Conservation (phyloP, 1,139 yeast genomes). For the Pichia kudriavzevii region DNA sequence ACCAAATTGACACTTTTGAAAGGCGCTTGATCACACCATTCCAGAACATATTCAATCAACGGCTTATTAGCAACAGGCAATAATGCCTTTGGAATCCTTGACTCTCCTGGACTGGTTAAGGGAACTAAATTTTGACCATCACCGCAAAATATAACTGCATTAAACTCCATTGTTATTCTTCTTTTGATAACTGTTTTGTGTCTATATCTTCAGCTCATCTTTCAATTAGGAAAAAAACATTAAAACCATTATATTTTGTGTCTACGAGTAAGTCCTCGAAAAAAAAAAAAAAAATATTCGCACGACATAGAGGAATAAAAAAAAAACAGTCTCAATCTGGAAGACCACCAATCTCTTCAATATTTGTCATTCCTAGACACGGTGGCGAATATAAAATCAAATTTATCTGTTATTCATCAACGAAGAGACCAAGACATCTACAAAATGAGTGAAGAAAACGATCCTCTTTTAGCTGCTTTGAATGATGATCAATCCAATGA, state of each 20-base stretch:
- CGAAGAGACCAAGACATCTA: not conserved
- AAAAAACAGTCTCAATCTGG: too few species aligned
- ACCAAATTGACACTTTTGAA: constrained; percentile 55
- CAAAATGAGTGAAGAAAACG: constrained; percentile 58
- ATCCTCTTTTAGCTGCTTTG: constrained; percentile 68
- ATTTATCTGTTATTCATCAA: not conserved
- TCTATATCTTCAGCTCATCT: too few species aligned
- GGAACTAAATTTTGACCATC: constrained; percentile 70
- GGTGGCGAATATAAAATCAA: constrained; percentile 1
- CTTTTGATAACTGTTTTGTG: too few species aligned
- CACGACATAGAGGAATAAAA: too few species aligned
- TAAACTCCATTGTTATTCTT: constrained; percentile 62
- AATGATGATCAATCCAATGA: constrained; percentile 31
- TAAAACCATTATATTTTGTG: too few species aligned
- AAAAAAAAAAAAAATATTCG: too few species aligned
- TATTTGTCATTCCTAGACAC: too few species aligned
- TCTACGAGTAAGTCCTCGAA: too few species aligned
- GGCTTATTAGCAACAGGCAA: constrained; percentile 87
- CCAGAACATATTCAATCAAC: constrained; percentile 80
- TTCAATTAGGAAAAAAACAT: too few species aligned
- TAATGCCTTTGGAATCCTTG: constrained; percentile 74
- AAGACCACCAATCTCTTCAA: too few species aligned
- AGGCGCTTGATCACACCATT: constrained; percentile 89
- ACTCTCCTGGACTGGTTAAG: constrained; percentile 48
- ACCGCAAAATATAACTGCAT: constrained; percentile 86